A percentile compares a stretch with the other conserved stretches of the same genome.
phyloP scores from a whole-genome alignment of 2,329 filamentous ascomycete species.

The Hypomyces rosellus region DNA sequence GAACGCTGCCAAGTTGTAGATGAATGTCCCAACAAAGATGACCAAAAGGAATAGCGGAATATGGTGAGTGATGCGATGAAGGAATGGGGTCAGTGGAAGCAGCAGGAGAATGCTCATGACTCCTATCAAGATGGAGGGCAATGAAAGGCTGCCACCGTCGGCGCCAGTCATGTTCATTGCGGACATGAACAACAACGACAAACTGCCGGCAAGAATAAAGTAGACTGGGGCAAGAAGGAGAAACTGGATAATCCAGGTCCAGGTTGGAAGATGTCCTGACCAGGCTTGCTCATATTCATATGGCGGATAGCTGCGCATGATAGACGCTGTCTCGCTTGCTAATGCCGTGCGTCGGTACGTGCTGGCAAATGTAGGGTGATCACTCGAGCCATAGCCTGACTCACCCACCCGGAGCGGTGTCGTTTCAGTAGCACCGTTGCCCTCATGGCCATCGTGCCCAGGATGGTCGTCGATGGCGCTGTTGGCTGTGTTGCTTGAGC shows the following conservation, averaged over 20 bases:
- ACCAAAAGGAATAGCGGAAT: constrained; percentile 70
- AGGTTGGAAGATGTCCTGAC: constrained; percentile 72
- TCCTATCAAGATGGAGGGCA: constrained; percentile 66
- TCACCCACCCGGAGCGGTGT: constrained; percentile 45
- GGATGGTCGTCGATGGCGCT: constrained; percentile 6
- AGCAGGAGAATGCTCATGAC: constrained; percentile 64
- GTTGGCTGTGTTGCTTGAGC: constrained; percentile 6
- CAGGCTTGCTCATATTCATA: constrained; percentile 77
- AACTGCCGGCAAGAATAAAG: constrained; percentile 69
- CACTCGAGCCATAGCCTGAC: constrained; percentile 28
- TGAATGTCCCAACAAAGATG: constrained; percentile 66
- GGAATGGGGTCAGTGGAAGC: constrained; percentile 71
- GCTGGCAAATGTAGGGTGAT: constrained; percentile 47
- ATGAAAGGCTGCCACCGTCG: constrained; percentile 68
- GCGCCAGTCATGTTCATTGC: constrained; percentile 74
- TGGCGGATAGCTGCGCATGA: constrained; percentile 25
- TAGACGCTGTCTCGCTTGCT: constrained; percentile 21
- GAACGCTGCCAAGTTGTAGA: constrained; percentile 83
- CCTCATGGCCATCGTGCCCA: constrained; percentile 15
- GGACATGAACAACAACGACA: constrained; percentile 65
- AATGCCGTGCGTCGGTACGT: constrained; percentile 46
- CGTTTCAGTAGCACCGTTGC: constrained; percentile 41
- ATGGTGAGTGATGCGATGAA: constrained; percentile 80
- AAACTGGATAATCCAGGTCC: constrained; percentile 85
- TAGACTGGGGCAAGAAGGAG: constrained; percentile 72